Evolutionary conservation across 371 early-diverging fungal genomes (phyloP), one percentile per base, ranked within the genome.

Genomic region (Mortierella sp.): DNA sequence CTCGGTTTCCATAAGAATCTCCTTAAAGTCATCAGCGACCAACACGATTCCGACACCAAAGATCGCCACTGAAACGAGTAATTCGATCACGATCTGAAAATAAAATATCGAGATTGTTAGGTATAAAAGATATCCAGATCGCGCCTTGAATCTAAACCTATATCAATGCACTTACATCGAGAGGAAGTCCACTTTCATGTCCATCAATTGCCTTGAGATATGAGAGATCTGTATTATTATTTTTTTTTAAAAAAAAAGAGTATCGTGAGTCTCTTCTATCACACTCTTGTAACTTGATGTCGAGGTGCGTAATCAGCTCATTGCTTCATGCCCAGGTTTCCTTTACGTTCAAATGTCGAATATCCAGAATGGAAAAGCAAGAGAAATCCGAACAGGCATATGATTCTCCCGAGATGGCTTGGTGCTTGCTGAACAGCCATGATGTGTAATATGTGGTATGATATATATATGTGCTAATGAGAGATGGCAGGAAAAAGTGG

Each of bases 331-430:
- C 32, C 19, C 57, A 56, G 4, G 45, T 13, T 19, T 42, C 49
- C 67, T 84, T 62, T 87, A 90, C 92, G 92, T 80, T 92, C 90
- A 84, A 90, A 92, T 28, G 90, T 90, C 26, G 92, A 92, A 71
- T 88, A 92, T 29, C 90, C 89, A 12, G 92, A 87, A 72, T 92
- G 92, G 43, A 86, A 81, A 28, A 92, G 82, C 43, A 90, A 76
- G 1, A 90, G 43, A 10, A 89, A 85, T 34, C 87, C 89, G 42
- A 90, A 13, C 31, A 89, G 65, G 53, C 86, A 88, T 37, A 89
- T 55, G 35, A 87, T 26, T 56, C 86, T 84, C 63, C 90, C 92
- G 61, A 78, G 49, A 53, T 68, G 56, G 40, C 68, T 80, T 13
- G 81, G 75, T 58, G 75, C 56, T 56, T 80, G 80, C 28, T 80